Evolutionary conservation across 257 asterid species (phyloP), one percentile per base, ranked within the genome.

Genomic region (Nicotiana obtusifolia): DNA sequence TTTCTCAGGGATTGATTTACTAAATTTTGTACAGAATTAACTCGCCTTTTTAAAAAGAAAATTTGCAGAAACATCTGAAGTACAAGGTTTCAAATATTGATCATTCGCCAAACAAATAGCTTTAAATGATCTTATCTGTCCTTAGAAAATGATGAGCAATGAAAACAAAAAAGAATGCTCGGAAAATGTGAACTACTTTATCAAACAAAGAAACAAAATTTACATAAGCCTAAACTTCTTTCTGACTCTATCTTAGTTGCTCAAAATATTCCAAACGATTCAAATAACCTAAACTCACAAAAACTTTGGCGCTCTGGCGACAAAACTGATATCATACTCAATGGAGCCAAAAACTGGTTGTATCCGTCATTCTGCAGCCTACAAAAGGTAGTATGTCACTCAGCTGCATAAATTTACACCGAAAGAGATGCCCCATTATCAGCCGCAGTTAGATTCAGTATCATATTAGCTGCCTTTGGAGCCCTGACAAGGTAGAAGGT

Each of bases 341-440:
- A 7, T 7, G 35, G 5, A 69, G 57, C 7, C 5, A 69, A 69
- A 68, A 41, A 41, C 33, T 71, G 59, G 60, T 44, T 5, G 22
- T 44, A 37, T 44, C 35, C 20, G 14, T 44, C 57, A 13, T 44
- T 22, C 61, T 73, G 79, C 60, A 22, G 19, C 35, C 20, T 41
- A 53, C 24, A 14, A 24, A 47, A 24, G 61, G 8, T 7, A 47
- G 60, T 47, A 22, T 47, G 78, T 47, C 77, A 7, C 37, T 49
- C 54, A 7, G 26, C 22, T 14, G 79, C 20, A 5, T 47, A 24
- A 73, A 47, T n/a, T 73, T 22, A 73, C 15, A 93, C 99, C 4
- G 97, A 90, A 80, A 95, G 97, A 11, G 99, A 92, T 20, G 99
- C 94, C 59, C 99, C 99, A 31, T 95, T 95, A 84, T 95, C 99